phyloP scores from a whole-genome alignment of 176 grass and related monocot genomes.

The Oryza coarctata region DNA sequence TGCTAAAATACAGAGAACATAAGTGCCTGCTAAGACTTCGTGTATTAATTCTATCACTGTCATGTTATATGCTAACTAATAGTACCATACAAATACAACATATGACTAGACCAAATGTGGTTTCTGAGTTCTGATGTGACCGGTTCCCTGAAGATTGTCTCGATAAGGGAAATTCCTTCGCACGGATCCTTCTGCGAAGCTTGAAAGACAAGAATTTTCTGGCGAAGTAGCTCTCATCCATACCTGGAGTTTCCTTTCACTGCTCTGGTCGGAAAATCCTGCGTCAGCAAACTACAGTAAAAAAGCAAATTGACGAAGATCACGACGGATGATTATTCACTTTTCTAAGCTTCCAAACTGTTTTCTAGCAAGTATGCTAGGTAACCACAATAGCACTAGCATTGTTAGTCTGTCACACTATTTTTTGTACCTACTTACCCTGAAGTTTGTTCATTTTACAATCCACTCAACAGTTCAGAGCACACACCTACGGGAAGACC shows the following conservation, averaged over 20 bases:
- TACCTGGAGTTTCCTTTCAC: background rate
- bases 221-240: background rate
- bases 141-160: background rate
- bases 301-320: conserved; percentile 1
- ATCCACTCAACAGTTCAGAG: background rate
- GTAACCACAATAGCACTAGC: background rate
- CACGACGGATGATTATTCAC: background rate
- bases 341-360: background rate
- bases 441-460: background rate
- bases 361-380: background rate
- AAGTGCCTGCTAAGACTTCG: background rate
- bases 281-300: background rate
- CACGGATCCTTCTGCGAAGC: conserved; percentile 19
- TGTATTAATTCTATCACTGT: background rate
- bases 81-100: background rate
- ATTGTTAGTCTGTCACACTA: background rate
- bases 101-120: conserved; percentile 4
- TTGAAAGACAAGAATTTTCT: background rate
- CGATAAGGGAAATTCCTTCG: background rate
- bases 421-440: background rate
- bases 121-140: background rate
- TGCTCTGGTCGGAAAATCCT: background rate
- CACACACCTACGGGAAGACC: background rate
- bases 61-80: background rate
- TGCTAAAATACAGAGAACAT: background rate